Percentiles rank a stretch among this genome's conserved stretches.
Conservation (phyloP, 495 filamentous ascomycete genomes). For the Xylaria scruposa region DNA sequence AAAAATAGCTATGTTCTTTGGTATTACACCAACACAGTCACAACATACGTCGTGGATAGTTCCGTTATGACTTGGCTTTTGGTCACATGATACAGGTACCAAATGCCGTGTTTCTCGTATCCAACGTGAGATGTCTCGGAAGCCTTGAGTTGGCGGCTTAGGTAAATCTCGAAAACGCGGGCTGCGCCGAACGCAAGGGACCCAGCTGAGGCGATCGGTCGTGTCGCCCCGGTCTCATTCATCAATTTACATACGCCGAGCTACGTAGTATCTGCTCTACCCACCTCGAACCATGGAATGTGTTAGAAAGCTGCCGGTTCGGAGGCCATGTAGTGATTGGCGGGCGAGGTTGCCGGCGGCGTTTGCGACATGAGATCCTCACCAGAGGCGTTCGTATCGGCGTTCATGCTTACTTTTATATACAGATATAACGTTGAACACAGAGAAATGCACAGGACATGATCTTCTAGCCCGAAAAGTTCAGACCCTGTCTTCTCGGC, state of each 20-base stretch:
- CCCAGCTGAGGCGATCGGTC: background rate
- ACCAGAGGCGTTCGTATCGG: background rate
- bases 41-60: background rate
- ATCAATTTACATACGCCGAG: background rate
- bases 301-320: background rate
- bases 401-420: background rate
- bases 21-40: background rate
- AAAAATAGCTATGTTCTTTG: background rate
- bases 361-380: slow-evolving; percentile 2
- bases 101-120: slow-evolving; percentile 1
- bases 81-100: background rate
- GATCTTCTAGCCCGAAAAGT: background rate
- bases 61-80: background rate
- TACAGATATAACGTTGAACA: background rate
- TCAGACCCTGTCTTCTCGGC: background rate
- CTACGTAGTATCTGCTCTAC: background rate
- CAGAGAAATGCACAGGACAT: background rate
- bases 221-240: background rate
- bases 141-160: background rate
- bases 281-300: background rate
- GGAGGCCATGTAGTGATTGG: background rate
- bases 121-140: slow-evolving; percentile 12
- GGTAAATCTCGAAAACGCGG: background rate
- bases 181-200: background rate
- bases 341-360: background rate